Evolutionary conservation across 768 basidiomycete species (phyloP), one percentile per base, ranked within the genome.

Genomic region (Coprinellus micaceus): DNA sequence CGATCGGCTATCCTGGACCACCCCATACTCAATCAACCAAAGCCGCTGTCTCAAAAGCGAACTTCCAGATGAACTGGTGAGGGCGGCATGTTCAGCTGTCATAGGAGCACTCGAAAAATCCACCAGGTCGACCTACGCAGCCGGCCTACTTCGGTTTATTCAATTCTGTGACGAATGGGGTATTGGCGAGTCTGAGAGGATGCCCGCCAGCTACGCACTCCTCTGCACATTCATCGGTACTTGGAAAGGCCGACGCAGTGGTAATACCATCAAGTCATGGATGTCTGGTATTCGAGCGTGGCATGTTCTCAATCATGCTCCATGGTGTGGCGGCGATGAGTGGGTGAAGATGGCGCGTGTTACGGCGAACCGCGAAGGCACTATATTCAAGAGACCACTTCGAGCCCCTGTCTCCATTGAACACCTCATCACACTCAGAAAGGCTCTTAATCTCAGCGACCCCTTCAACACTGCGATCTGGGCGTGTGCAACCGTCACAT

Each of bases 291-390:
- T 78, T 0, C 58, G 68, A 0, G 62, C 62, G 2, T 80, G 76
- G 75, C 76, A 80, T 50, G 33, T 66, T 1, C 3, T 68, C 11
- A 63, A 75, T 30, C 50, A 64, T 5, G 74, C 75, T 2, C 63
- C 60, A 0, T 78, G 77, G 78, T 17, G 59, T 28, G 71, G 73
- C 1, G 66, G 66, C 11, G 64, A 69, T n/a, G 47, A 62, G 1
- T 66, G 64, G 63, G 58, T 71, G 0, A 51, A 63, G 2, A 46
- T 67, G 0, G 59, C 62, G 0, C 53, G 57, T 0, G 33, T 45
- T 11, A 22, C 64, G 1, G 56, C 69, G 6, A 57, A 45, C 47
- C 61, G 73, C 60, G 50, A 56, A 48, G 63, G 66, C 33, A 44
- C 69, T 57, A 0, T 15, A 26, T 25, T 60, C 58, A 54, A 54